These are phyloP conservation scores for Nannochloropsis oceanica DNA, from an alignment of 108 stramenopile genomes.

Conservation along the genomic window DNA sequence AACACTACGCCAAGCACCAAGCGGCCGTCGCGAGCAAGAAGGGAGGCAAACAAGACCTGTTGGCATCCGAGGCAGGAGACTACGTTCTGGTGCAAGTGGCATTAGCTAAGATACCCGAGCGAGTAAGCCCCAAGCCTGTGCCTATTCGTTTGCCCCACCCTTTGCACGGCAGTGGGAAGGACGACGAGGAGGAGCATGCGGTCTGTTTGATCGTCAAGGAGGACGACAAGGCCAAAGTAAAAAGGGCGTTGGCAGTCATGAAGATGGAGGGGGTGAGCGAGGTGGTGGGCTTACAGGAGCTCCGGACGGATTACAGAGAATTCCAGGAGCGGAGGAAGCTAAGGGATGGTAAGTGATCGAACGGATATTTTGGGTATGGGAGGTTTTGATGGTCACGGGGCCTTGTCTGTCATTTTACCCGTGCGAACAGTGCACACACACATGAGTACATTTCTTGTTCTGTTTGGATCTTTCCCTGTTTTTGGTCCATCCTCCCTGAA, in stretches of 20 bases:
- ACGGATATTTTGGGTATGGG: no score
- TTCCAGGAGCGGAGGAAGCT: conserved; percentile 62
- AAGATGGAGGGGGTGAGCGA: conserved; percentile 65
- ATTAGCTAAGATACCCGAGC: conserved; percentile 11
- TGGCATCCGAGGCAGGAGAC: conserved; percentile 3
- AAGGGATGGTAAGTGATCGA: neutral
- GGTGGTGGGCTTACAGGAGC: conserved; percentile 54
- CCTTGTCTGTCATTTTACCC: no score
- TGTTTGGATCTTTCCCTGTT: no score
- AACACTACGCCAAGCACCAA: neutral
- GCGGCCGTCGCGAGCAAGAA: neutral
- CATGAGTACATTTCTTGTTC: no score
- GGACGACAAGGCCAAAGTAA: conserved; percentile 57
- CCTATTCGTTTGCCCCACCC: conserved; percentile 20
- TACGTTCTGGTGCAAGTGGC: conserved; percentile 10
- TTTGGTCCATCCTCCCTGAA: no score
- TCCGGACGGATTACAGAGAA: conserved; percentile 59
- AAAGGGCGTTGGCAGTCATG: conserved; percentile 48
- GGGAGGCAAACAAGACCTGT: neutral
- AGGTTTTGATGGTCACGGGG: no score
- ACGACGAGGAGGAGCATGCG: conserved; percentile 24
- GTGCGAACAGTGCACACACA: no score
- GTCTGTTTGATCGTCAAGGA: conserved; percentile 88
- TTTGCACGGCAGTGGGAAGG: neutral
- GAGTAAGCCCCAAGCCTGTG: conserved; percentile 10